A percentile compares a stretch with the other conserved stretches of the same genome.
Evolutionary conservation across 495 filamentous ascomycete genomes (phyloP).

Genomic region (Hypoxylon intermedium): DNA sequence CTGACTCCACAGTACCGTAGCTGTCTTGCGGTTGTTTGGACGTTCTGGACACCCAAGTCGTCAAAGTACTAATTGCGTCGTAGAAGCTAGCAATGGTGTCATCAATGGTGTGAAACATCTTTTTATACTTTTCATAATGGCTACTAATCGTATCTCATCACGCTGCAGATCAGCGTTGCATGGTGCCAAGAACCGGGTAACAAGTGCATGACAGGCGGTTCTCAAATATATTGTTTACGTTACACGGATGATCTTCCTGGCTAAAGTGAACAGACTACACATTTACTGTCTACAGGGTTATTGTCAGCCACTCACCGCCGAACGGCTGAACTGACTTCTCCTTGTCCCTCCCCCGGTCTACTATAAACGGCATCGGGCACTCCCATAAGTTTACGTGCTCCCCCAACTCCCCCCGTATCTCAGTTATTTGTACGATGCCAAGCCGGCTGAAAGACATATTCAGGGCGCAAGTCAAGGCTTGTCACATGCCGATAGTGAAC

Average conservation of each 20-base stretch:
- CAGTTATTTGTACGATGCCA: conserved; percentile 23
- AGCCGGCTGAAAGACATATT: conserved; percentile 37
- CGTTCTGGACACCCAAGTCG: conserved; percentile 15
- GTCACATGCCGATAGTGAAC: conserved; percentile 17
- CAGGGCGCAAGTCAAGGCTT: conserved; percentile 12
- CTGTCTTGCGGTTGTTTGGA: conserved; percentile 4
- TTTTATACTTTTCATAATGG: conserved; percentile 25
- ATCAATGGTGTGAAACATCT: conserved; percentile 22
- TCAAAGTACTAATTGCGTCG: conserved; percentile 33
- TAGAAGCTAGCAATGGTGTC: conserved; percentile 25
- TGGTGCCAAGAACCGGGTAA: conserved; percentile 25
- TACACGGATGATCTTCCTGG: conserved; percentile 19
- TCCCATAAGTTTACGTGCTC: neutral
- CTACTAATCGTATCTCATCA: conserved; percentile 6
- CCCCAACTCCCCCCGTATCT: conserved; percentile 4
- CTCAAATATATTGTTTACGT: conserved; percentile 22
- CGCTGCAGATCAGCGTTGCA: conserved; percentile 18
- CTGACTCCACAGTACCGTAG: conserved; percentile 15
- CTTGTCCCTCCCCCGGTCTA: conserved; percentile 1
- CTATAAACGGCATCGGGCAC: neutral
- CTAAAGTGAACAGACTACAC: conserved; percentile 27
- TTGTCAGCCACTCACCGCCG: conserved; percentile 10
- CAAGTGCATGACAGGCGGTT: conserved; percentile 10
- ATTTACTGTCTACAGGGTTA: conserved; percentile 4
- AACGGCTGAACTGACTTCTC: conserved; percentile 25